Evolutionary conservation across 1,284 basidiomycete genomes (phyloP), one percentile per base, ranked within the genome.

Genomic region (Lentinula novae-zelandiae): DNA sequence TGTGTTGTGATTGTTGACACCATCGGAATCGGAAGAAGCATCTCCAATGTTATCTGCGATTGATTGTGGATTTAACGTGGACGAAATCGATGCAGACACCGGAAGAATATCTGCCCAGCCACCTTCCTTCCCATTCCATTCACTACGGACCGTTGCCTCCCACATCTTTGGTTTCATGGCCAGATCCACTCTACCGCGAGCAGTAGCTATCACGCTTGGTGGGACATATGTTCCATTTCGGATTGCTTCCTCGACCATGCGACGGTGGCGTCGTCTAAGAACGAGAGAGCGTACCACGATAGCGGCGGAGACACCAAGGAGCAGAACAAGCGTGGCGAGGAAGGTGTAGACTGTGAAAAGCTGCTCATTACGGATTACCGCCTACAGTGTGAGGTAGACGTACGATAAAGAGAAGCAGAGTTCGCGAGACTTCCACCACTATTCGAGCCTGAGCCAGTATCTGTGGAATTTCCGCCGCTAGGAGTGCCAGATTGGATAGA

Each of bases 191-290:
- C 48, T 51, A 1, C 60, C 60, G 6, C 42, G 34, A 48, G 40
- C 8, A 6, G 36, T 22, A 20, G 53, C 27, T 40, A 55, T 15
- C 0, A 56, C 40, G 20, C 33, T 56, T 20, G 53, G 46, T 20
- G 61, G 53, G 15, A 62, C 52, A 42, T 59, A 62, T 3, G 61
- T 62, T 9, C 61, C 61, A 36, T 59, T 62, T 27, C 57, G 15
- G 15, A 62, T 60, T 10, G 57, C 61, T 50, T 62, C 61, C 44
- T 62, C 61, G 8, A 62, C 33, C 57, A 62, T 53, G 38, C 61
- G 49, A 42, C 61, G 61, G 48, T 59, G 57, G 5, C 57, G 61
- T 36, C 57, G 39, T 17, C 61, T 56, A 34, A 58, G 52, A 27
- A 58, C 15, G 10, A 62, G 61, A 13, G 57, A 62, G 20, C 61